phyloP scores from a whole-genome alignment of 1,139 yeast genomes.

The Yueomyces sp. region DNA sequence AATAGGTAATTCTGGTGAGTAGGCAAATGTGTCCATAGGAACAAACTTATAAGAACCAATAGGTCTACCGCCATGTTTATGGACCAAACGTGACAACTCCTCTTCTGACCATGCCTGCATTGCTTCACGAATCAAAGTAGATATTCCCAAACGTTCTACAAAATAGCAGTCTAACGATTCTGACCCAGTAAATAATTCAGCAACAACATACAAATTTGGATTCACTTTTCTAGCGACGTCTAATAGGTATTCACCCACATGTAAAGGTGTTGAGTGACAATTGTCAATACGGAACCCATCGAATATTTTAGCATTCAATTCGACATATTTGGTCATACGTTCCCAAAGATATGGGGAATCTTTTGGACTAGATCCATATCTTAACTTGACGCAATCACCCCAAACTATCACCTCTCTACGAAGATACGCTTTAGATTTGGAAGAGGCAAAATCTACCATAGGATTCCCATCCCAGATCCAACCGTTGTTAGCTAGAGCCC shows the following conservation, averaged over 20 bases:
- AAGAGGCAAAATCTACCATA: constrained; percentile 81
- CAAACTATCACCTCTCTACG: constrained; percentile 91
- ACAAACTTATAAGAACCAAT: constrained; percentile 80
- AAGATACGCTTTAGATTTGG: constrained; percentile 64
- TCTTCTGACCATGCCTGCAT: constrained; percentile 91
- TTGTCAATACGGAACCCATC: constrained; percentile 90
- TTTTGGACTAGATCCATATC: constrained; percentile 64
- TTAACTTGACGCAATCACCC: constrained; percentile 92
- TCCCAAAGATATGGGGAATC: constrained; percentile 89
- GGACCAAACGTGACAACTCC: constrained; percentile 77
- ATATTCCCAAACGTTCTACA: constrained; percentile 81
- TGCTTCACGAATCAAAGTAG: constrained; percentile 85
- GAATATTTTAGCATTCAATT: constrained; percentile 61
- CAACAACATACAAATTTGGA: constrained; percentile 83
- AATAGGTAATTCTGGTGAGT: constrained; percentile 41
- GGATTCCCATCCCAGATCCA: constrained; percentile 99
- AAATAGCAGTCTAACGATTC: constrained; percentile 82
- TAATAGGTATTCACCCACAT: constrained; percentile 79
- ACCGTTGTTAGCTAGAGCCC: constrained; percentile 85
- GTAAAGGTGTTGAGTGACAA: constrained; percentile 91
- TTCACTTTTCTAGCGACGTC: constrained; percentile 81
- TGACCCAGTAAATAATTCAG: constrained; percentile 87
- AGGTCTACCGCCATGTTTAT: constrained; percentile 89
- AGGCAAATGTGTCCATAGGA: constrained; percentile 60
- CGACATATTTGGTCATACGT: constrained; percentile 70